Base-by-base conservation (phyloP, 345 rosid species). In the Euphorbia lathyris region DNA sequence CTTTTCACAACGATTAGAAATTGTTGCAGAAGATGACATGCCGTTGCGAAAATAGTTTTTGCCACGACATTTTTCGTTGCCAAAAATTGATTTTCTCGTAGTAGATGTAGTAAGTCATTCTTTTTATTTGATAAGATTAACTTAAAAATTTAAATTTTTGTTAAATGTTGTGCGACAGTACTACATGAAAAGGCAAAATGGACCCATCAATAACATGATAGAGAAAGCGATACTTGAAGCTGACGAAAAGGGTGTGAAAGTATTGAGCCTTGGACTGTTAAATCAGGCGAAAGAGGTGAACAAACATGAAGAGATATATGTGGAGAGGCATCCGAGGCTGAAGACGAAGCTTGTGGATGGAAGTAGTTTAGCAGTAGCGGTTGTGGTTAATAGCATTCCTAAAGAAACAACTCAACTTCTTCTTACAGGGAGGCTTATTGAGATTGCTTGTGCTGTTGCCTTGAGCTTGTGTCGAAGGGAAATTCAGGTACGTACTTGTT, bases 221-320 rank as follows among this genome's bases (percentile, higher is more conserved):
- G 93, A 88, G 72, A 67, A 81, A 47, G 86, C 96, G 51, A 80
- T 87, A 65, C 64, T 82, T 7, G 81, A 85, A 47, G 96, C 91
- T 1, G 85, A 87, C 8, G 58, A 16, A n/a, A 90, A 83, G 40
- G 91, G 87, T 9, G 90, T 78, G 29, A 86, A 69, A 66, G 96
- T 83, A 48, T 47, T 87, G 62, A 86, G 87, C 73, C 74, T 90
- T 22, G 96, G 91, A 8, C 84, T 87, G 40, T 17, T 85, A 76
- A 90, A 87, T 72, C 90, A 86, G 89, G 86, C 85, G 57, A 86
- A 85, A 26, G 87, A 90, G 58, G 70, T 86, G 3, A 88, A 87
- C 63, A 67, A 68, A 22, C 79, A 82, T 16, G 93, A 93, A 13
- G 86, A 75, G 62, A 5, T 81, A 55, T 86, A 78, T 8, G 70